Evolutionary conservation across 1,284 basidiomycete species (phyloP), one percentile per base, ranked within the genome.

Genomic region (Fomitopsis schrenkii): DNA sequence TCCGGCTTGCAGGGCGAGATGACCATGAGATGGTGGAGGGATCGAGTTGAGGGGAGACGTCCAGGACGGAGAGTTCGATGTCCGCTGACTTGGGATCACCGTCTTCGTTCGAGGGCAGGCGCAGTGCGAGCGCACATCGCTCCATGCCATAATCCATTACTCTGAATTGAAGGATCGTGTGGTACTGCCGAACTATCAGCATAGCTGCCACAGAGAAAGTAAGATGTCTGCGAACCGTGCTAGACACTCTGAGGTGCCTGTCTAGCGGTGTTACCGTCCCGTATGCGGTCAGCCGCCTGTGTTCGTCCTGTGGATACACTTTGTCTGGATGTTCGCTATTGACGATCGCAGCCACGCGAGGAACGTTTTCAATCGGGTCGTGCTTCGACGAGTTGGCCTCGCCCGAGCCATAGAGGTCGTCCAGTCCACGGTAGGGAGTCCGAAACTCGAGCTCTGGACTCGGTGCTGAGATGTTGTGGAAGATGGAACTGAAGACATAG

Each of bases 21-120:
- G 55, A 41, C 62, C 63, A 66, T 6, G 60, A 60, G 3, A 66
- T 45, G 10, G 56, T 48, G 19, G 48, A 58, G 9, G 59, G 48
- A n/a, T 62, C 33, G 41, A 66, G 57, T 14, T 50, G 60, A 8
- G 33, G 38, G 10, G 60, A 15, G 33, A 50, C 56, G 1, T 45
- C 53, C 14, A 66, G 54, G 19, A 45, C 48, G 42, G 61, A 66
- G 33, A 66, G 46, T 26, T 64, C 63, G 53, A 64, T 44, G 26
- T 38, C 9, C 15, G 36, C 56, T 1, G 22, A 17, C 14, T 40
- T 46, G 35, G n/a, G 4, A n/a, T 40, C 28, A 35, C 14, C 17
- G 19, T 45, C 35, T 1, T 9, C 15, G 3, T 15, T 15, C 10
- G 46, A 48, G 5, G 60, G 60, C 3, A 61, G 35, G 10, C 48